Evolutionary conservation across 129 eudicot genomes (phyloP), one percentile per base, ranked within the genome.

Genomic region (Escallonia rubra): DNA sequence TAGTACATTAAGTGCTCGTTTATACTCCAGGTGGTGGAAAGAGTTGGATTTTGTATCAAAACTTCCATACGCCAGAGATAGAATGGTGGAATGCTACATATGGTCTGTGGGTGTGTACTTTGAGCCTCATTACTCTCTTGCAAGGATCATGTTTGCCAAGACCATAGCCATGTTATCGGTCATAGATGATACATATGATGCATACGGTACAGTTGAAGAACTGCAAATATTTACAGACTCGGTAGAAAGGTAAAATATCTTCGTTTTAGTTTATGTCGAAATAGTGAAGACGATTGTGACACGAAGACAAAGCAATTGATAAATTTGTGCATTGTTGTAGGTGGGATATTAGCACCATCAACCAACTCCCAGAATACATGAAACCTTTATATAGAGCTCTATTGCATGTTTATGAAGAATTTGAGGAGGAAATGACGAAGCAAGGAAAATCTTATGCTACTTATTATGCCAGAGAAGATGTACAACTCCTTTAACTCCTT

Each of bases 311-410:
- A 23, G 34, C 34, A 23, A 23, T 23, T 23, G 34, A 23, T 23
- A 23, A 0, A 23, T 23, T 23, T 1, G 34, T 23, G 34, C 34
- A 1, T 49, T n/a, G 2, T 44, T 61, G 5, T 52, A 78, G 83
- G 65, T 70, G 74, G 74, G 80, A 82, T 10, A 4, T 65, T 13
- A 64, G 61, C 7, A 59, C 78, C 46, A 57, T 57, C 38, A 77
- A 71, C 3, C n/a, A 59, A 39, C 74, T 78, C 16, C 78, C 80
- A 5, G 75, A 78, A n/a, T 74, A 42, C 43, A 61, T 62, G 41
- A 66, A 71, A 61, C 65, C 65, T 10, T 23, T 65, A 13, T 74
- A 69, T 43, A 7, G 60, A 48, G 14, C 52, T 11, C 7, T 80
- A 40, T 9, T 59, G 4, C 55, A 70, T 3, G 45, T 39, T 56